Base-by-base conservation (phyloP, 495 filamentous ascomycete genomes). In the Penicillium odoratum region DNA sequence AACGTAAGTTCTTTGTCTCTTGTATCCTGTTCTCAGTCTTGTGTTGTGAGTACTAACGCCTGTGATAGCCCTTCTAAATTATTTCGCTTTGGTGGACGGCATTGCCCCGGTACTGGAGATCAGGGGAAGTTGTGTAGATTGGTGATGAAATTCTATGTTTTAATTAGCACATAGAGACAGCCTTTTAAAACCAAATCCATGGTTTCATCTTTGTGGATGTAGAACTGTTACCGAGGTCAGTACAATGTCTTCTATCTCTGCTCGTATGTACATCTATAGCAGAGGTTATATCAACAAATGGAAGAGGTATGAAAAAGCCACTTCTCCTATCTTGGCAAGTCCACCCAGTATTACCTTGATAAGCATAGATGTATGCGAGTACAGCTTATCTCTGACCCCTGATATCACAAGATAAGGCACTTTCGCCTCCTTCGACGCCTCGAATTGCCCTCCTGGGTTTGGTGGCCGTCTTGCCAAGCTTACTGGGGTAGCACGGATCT, bases 1-100 rank as follows among this genome's bases (percentile, higher is more conserved):
- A 88, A 88, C 69, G 77, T 79, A 69, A 69, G 77, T 70, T n/a
- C 2, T 25, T 13, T 33, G 15, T 15, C 15, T 47, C 44, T 38
- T 48, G 7, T 47, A 26, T 28, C 28, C 31, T 11, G 13, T 45
- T 53, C 46, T 18, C 33, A 28, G 36, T 38, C 11, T 11, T 38
- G 8, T 38, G 34, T 5, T 40, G 15, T 16, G 7, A n/a, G 42
- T 56, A 55, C 70, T 76, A 54, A 77, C 58, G 33, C 8, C 21
- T 52, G 33, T 29, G 9, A 21, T 56, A 78, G 75, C 74, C 75
- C 57, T 78, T 76, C 68, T 78, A 76, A 76, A 74, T 61, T 44
- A 53, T 62, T 58, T 61, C 38, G 40, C 49, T 45, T 34, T 48
- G 54, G 47, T 63, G 42, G 52, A 61, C 56, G 51, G 47, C 30